These are phyloP conservation scores for Beauveria bassiana DNA, from an alignment of 2,329 filamentous ascomycete species.

Conservation along the genomic window DNA sequence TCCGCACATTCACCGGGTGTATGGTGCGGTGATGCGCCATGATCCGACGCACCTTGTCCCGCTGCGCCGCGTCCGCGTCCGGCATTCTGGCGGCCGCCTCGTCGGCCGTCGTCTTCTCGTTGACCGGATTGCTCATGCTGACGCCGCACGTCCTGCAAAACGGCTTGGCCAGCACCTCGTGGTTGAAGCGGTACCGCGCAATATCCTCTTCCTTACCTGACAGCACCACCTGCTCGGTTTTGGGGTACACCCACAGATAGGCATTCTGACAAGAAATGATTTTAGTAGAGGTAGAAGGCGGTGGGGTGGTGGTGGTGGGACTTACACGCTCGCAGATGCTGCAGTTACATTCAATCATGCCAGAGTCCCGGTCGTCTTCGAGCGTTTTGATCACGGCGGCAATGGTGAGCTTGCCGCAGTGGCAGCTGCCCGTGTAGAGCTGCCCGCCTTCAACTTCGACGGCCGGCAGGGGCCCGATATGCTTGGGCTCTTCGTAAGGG, in stretches of 20 bases:
- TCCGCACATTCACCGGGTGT: constrained; percentile 31
- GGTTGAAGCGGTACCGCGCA: constrained; percentile 29
- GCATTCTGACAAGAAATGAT: constrained; percentile 27
- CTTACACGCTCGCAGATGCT: constrained; percentile 39
- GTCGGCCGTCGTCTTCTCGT: constrained; percentile 18
- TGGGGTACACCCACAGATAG: constrained; percentile 37
- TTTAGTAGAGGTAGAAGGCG: too few species aligned
- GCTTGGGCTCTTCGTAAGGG: constrained; percentile 27
- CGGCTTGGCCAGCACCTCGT: constrained; percentile 27
- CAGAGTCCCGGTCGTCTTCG: constrained; percentile 26
- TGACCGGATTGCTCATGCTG: constrained; percentile 27
- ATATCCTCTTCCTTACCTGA: constrained; percentile 32
- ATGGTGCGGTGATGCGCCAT: constrained; percentile 8
- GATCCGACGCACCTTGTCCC: constrained; percentile 18
- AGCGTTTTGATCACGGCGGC: constrained; percentile 36
- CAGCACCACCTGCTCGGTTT: constrained; percentile 30
- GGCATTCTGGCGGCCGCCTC: constrained; percentile 8
- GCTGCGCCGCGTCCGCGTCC: constrained; percentile 28
- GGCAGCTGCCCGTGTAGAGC: constrained; percentile 43
- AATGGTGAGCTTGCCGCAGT: constrained; percentile 42
- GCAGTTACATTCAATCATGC: constrained; percentile 40
- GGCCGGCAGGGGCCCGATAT: constrained; percentile 33
- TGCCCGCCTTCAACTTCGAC: constrained; percentile 28
- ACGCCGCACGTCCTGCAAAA: constrained; percentile 45
- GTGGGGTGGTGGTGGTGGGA: background rate